A percentile compares a stretch with the other conserved stretches of the same genome.
phyloP scores from a whole-genome alignment of 192 early-diverging fungal genomes.

The Obelidium mucronatum region DNA sequence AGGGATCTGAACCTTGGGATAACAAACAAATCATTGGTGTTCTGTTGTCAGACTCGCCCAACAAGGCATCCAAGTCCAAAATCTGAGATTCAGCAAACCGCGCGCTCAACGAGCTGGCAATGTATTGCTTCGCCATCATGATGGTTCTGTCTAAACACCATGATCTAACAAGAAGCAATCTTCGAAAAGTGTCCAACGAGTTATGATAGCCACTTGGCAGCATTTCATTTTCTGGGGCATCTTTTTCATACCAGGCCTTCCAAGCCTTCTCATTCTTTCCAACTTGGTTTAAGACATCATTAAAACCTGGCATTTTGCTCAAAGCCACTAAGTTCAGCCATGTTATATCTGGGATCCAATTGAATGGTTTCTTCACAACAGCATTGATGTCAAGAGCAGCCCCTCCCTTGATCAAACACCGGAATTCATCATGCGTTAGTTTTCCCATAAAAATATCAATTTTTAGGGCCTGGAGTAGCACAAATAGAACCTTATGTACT shows the following conservation, averaged over 20 bases:
- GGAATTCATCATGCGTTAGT: slow-evolving; percentile 66
- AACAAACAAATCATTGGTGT: slow-evolving; percentile 75
- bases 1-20: slow-evolving; percentile 69
- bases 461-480: slow-evolving; percentile 66
- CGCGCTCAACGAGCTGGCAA: slow-evolving; percentile 56
- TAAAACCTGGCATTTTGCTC: slow-evolving; percentile 70
- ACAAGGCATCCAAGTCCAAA: slow-evolving; percentile 66
- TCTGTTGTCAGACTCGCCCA: slow-evolving; percentile 64
- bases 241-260: slow-evolving; percentile 70
- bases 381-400: slow-evolving; percentile 71
- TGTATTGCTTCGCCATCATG: slow-evolving; percentile 74
- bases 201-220: slow-evolving; percentile 67
- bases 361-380: slow-evolving; percentile 72
- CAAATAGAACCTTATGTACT: slow-evolving; percentile 69
- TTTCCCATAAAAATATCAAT: slow-evolving; percentile 66
- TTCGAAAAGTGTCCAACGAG: slow-evolving; percentile 64
- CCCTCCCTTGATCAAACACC: slow-evolving; percentile 70
- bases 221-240: slow-evolving; percentile 69
- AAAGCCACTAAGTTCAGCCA: slow-evolving; percentile 71
- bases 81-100: slow-evolving; percentile 71
- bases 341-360: slow-evolving; percentile 74
- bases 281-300: slow-evolving; percentile 69
- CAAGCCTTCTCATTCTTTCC: slow-evolving; percentile 75
- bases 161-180: slow-evolving; percentile 64
- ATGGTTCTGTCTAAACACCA: slow-evolving; percentile 71